Evolutionary conservation across 352 stramenopile species (phyloP).

Genomic region (Phytophthora citrophthora): DNA sequence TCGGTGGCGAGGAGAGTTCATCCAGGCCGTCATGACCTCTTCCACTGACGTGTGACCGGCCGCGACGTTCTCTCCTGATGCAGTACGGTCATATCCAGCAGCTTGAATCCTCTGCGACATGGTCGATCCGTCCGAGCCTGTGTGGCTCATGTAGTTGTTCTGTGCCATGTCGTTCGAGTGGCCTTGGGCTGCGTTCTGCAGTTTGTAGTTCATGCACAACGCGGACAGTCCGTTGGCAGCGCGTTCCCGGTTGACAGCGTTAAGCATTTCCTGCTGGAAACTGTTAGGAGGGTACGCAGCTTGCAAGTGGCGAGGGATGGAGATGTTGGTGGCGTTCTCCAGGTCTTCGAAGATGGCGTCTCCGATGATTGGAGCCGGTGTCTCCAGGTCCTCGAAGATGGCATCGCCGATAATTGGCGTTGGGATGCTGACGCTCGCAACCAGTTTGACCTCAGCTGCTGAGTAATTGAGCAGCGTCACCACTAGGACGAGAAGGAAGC

Average conservation of each 20-base stretch:
- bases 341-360: constrained; percentile 24
- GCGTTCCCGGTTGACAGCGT: constrained; percentile 58
- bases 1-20: constrained; percentile 53
- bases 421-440: constrained; percentile 12
- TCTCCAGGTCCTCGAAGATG: constrained; percentile 31
- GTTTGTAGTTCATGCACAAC: constrained; percentile 53
- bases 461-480: constrained; percentile 16
- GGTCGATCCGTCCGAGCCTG: constrained; percentile 44
- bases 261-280: constrained; percentile 45
- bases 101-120: constrained; percentile 43
- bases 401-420: constrained; percentile 27
- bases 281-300: constrained; percentile 21
- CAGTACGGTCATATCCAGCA: constrained; percentile 50
- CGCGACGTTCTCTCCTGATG: constrained; percentile 65
- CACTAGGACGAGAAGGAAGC: constrained; percentile 10
- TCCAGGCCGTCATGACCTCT: constrained; percentile 59
- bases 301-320: constrained; percentile 21
- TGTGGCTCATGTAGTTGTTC: constrained; percentile 64
- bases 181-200: constrained; percentile 28
- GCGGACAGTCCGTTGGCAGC: constrained; percentile 31
- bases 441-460: constrained; percentile 9
- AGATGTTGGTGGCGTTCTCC: constrained; percentile 3
- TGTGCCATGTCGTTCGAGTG: constrained; percentile 54
- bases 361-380: constrained; percentile 23
- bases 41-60: constrained; percentile 44